phyloP scores from a whole-genome alignment of 805 yeast genomes.

The Candida lessepsii region DNA sequence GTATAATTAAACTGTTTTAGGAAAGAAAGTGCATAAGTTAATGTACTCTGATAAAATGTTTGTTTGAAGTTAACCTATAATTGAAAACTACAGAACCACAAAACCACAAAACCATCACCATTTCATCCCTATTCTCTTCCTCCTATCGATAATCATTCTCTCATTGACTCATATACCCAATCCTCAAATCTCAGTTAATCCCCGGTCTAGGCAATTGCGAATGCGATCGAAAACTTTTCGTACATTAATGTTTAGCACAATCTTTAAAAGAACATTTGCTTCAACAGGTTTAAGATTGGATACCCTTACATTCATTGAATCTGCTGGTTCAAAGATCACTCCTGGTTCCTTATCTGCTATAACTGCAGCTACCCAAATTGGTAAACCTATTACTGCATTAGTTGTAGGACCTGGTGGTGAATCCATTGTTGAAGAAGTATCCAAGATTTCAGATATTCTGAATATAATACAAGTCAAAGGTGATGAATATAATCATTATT shows the following conservation, averaged over 20 bases:
- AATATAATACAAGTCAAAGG: slow-evolving; percentile 61
- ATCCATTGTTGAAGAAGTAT: slow-evolving; percentile 41
- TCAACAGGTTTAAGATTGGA: slow-evolving; percentile 22
- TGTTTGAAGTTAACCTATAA: no score
- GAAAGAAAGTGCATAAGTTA: no score
- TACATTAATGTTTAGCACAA: background rate
- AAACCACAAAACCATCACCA: no score
- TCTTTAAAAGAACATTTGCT: slow-evolving; percentile 48
- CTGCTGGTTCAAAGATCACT: slow-evolving; percentile 51
- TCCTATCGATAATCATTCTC: no score
- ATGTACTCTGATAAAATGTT: no score
- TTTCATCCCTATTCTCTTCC: no score
- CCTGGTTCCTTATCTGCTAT: slow-evolving; percentile 72
- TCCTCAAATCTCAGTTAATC: no score
- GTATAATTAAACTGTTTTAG: no score
- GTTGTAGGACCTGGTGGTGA: slow-evolving; percentile 66
- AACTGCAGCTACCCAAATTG: slow-evolving; percentile 73
- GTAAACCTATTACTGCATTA: slow-evolving; percentile 78
- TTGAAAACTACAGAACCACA: no score
- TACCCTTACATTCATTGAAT: slow-evolving; percentile 77
- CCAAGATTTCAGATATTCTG: slow-evolving; percentile 51
- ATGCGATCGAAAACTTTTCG: slow-evolving; percentile 2
- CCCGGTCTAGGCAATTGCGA: slow-evolving; percentile 5
- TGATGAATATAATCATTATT: slow-evolving; percentile 58
- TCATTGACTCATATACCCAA: no score